Percentiles rank a stretch among this genome's conserved stretches.
These are phyloP conservation scores for Globisporangium megalacanthum DNA, from an alignment of 352 stramenopile genomes.

Conservation along the genomic window DNA sequence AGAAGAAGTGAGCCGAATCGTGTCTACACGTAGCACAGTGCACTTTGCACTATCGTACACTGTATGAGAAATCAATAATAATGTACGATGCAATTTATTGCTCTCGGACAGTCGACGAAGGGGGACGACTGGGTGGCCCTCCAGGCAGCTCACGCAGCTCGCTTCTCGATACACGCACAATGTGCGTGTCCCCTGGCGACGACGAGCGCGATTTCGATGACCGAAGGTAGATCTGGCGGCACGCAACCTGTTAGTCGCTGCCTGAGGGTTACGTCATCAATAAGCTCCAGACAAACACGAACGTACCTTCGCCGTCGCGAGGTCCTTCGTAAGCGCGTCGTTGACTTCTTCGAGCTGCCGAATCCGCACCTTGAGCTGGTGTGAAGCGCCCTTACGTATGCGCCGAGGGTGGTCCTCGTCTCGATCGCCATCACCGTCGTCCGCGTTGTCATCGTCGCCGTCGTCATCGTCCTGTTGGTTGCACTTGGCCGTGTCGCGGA, in stretches of 20 bases:
- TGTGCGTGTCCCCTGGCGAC: conserved; percentile 24
- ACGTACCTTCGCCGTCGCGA: conserved; percentile 57
- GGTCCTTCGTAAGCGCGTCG: conserved; percentile 67
- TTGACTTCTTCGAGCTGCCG: conserved; percentile 74
- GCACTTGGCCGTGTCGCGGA: conserved; percentile 45
- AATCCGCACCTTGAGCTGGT: conserved; percentile 44
- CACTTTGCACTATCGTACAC: too few relatives aligned
- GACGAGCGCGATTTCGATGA: conserved; percentile 39
- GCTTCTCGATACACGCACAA: conserved; percentile 63
- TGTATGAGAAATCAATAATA: background rate
- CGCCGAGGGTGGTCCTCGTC: background rate
- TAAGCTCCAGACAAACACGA: background rate
- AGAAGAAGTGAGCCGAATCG: too few relatives aligned
- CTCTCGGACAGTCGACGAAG: background rate
- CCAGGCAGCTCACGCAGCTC: conserved; percentile 53
- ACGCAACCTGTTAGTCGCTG: background rate
- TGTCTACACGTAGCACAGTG: too few relatives aligned
- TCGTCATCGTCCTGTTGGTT: conserved; percentile 24
- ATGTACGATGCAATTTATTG: background rate
- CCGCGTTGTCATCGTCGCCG: conserved; percentile 14
- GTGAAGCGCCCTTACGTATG: background rate
- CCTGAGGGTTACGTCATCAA: background rate
- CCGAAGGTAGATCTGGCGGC: conserved; percentile 39
- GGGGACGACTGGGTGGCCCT: background rate
- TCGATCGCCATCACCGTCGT: background rate